Conservation (phyloP, 116 monocot species). For the Phalaenopsis hybrid region DNA sequence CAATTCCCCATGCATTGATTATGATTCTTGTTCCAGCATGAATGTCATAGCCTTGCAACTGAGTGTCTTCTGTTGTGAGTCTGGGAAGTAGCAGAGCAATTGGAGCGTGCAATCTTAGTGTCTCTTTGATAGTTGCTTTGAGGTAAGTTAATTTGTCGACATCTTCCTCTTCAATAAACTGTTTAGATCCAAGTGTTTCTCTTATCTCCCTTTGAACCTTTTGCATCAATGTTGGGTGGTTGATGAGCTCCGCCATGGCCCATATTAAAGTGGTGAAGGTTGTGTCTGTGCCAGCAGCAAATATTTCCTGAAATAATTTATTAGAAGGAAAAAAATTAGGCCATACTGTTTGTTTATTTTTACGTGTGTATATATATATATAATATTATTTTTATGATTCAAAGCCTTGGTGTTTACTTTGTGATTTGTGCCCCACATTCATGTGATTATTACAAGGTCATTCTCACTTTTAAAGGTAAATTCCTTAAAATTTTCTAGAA, state of each 20-base stretch:
- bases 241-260: slow-evolving; percentile 15
- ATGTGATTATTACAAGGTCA: no score
- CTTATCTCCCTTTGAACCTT: slow-evolving; percentile 30
- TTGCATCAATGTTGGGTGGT: slow-evolving; percentile 19
- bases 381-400: no score
- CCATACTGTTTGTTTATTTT: not conserved
- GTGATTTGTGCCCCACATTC: no score
- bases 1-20: slow-evolving; percentile 28
- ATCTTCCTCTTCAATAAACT: slow-evolving; percentile 35
- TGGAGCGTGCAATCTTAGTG: slow-evolving; percentile 17
- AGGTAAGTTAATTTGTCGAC: slow-evolving; percentile 32
- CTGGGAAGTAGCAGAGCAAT: slow-evolving; percentile 14
- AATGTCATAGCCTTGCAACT: slow-evolving; percentile 14
- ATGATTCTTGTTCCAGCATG: slow-evolving; percentile 11
- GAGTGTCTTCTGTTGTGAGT: not conserved
- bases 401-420: no score
- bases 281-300: slow-evolving; percentile 4
- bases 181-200: slow-evolving; percentile 18
- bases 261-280: not conserved
- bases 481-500: no score
- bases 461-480: no score
- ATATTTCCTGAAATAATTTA: not conserved
- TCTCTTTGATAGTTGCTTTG: slow-evolving; percentile 18
- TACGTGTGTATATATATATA: no score
- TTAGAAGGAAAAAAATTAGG: not conserved